Conservation (phyloP, 2,329 filamentous ascomycete species). For the Malbranchea cinnamomea region DNA sequence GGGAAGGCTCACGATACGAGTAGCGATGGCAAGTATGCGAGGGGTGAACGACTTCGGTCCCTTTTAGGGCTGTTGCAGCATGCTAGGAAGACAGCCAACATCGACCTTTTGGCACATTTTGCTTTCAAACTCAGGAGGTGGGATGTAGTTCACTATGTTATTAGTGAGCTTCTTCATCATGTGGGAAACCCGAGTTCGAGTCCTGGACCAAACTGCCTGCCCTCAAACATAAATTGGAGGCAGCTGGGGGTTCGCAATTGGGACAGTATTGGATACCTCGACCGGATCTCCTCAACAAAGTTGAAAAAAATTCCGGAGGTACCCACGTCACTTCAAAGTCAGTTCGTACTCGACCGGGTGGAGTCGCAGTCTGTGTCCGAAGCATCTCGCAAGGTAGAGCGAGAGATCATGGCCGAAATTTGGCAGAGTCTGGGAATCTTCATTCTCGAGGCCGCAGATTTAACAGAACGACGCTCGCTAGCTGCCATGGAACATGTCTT, state of each 20-base stretch:
- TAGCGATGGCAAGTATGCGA: constrained; percentile 2
- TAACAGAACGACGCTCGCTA: constrained; percentile 18
- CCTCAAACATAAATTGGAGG: constrained; percentile 20
- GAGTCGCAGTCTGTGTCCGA: too few species aligned
- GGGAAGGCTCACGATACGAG: constrained; percentile 4
- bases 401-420: constrained; percentile 22
- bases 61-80: constrained; percentile 19
- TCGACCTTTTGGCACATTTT: constrained; percentile 26
- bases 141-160: constrained; percentile 24
- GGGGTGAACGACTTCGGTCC: constrained; percentile 15
- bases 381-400: too few species aligned
- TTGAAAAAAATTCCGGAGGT: too few species aligned
- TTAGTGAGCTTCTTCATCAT: constrained; percentile 25
- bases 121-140: constrained; percentile 26
- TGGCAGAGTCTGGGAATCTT: constrained; percentile 26
- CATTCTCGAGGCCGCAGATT: constrained; percentile 27
- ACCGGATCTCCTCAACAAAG: too few species aligned
- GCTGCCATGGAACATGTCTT: constrained; percentile 30
- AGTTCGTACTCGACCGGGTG: too few species aligned
- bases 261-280: too few species aligned
- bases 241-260: too few species aligned
- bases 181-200: constrained; percentile 15
- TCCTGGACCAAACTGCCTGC: constrained; percentile 10
- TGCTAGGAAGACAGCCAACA: constrained; percentile 14
- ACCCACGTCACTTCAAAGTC: too few species aligned